These are phyloP conservation scores for Clitocybe nebularis DNA, from an alignment of 1,284 basidiomycete species.

Conservation along the genomic window DNA sequence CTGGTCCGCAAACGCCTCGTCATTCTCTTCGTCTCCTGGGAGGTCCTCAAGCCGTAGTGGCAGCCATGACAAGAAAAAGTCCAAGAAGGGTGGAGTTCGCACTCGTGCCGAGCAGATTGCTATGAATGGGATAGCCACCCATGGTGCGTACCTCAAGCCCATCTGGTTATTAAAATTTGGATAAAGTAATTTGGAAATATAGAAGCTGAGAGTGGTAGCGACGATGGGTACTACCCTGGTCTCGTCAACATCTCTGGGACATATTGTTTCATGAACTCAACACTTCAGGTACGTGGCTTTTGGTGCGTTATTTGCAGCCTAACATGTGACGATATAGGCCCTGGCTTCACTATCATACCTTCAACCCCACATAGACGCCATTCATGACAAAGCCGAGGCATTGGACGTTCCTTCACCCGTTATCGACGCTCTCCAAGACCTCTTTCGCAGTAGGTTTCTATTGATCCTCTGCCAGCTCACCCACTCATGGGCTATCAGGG, in stretches of 20 bases:
- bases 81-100: constrained; percentile 44
- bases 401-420: constrained; percentile 81
- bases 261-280: constrained; percentile 94
- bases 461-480: too few species aligned
- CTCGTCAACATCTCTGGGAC: constrained; percentile 93
- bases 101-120: constrained; percentile 55
- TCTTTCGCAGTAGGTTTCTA: constrained; percentile 59
- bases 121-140: constrained; percentile 32
- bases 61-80: constrained; percentile 37
- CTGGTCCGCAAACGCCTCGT: constrained; percentile 35
- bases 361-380: constrained; percentile 66
- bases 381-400: constrained; percentile 70
- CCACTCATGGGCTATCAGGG: constrained; percentile 34
- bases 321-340: constrained; percentile 45
- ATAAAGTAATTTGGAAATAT: too few species aligned
- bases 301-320: constrained; percentile 6
- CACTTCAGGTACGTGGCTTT: constrained; percentile 65
- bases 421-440: constrained; percentile 69
- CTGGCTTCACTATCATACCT: constrained; percentile 80
- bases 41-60: constrained; percentile 1
- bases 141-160: constrained; percentile 15
- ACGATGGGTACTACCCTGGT: constrained; percentile 70
- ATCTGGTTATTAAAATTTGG: too few species aligned
- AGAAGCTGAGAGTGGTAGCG: constrained; percentile 21
- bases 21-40: constrained; percentile 7